Conservation (phyloP, 768 basidiomycete species). For the Mycena haematopus region DNA sequence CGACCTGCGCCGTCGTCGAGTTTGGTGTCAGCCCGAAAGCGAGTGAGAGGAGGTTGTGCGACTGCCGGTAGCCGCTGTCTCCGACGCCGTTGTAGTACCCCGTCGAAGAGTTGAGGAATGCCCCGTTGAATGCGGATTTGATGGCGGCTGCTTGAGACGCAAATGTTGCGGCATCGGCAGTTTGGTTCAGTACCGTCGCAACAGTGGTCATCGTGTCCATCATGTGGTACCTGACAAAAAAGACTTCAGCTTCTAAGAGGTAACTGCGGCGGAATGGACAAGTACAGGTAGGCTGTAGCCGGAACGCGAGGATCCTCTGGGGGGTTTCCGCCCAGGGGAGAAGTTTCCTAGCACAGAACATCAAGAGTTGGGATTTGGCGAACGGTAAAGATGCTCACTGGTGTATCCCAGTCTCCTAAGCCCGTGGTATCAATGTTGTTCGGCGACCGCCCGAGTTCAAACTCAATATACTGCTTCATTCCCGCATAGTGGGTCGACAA, state of each 20-base stretch:
- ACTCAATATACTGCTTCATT: conserved; percentile 40
- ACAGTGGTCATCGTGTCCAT: conserved; percentile 35
- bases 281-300: conserved; percentile 39
- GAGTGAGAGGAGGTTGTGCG: conserved; percentile 38
- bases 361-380: not conserved
- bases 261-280: not conserved
- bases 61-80: conserved; percentile 38
- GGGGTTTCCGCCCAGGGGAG: conserved; percentile 37
- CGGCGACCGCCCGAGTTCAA: conserved; percentile 38
- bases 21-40: conserved; percentile 34
- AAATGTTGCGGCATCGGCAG: conserved; percentile 34
- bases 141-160: conserved; percentile 32
- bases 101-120: conserved; percentile 32
- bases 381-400: conserved; percentile 46
- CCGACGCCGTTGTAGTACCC: conserved; percentile 36
- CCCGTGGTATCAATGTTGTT: conserved; percentile 36
- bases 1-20: conserved; percentile 29
- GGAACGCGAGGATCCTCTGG: conserved; percentile 39
- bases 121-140: conserved; percentile 37
- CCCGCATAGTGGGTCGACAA: conserved; percentile 36
- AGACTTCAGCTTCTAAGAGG: not conserved
- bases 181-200: conserved; percentile 33
- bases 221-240: conserved; percentile 35
- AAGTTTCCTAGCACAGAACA: conserved; percentile 21
- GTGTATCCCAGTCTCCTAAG: conserved; percentile 50